These are phyloP conservation scores for Echites panduratus DNA, from an alignment of 257 asterid genomes.

Conservation along the genomic window DNA sequence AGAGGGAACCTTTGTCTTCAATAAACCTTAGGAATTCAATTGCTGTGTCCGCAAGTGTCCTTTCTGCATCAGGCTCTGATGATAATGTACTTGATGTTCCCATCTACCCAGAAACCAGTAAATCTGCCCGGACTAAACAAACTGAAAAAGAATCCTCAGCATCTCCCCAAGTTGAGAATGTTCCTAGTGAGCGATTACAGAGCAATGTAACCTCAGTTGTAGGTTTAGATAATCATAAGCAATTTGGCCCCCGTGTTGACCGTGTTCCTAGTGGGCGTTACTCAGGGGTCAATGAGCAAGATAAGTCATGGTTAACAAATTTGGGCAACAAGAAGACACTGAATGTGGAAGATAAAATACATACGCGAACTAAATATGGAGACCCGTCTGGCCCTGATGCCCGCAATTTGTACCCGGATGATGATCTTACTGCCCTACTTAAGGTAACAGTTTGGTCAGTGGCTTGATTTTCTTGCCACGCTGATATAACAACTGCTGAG, in stretches of 20 bases:
- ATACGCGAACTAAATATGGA: not conserved
- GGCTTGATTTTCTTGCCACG: not conserved
- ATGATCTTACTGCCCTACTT: conserved; percentile 22
- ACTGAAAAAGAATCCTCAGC: conserved; percentile 19
- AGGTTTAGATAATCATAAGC: conserved; percentile 10
- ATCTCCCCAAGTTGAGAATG: conserved; percentile 18
- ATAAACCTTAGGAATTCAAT: conserved; percentile 22
- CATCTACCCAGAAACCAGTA: conserved; percentile 13
- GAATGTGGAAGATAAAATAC: conserved; percentile 1
- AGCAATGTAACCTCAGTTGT: conserved; percentile 10
- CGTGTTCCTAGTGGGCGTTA: conserved; percentile 21
- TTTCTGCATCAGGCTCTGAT: conserved; percentile 15
- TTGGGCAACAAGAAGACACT: not conserved
- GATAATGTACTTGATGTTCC: conserved; percentile 11
- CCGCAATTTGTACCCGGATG: conserved; percentile 13
- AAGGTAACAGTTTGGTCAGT: conserved; percentile 17
- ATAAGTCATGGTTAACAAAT: conserved; percentile 12
- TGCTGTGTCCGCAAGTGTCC: conserved; percentile 19
- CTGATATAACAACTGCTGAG: not conserved
- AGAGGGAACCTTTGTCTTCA: conserved; percentile 28
- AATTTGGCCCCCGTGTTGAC: conserved; percentile 12
- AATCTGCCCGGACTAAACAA: conserved; percentile 19
- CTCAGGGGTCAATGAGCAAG: conserved; percentile 16
- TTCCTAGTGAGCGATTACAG: conserved; percentile 22
- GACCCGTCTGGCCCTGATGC: conserved; percentile 16